Conservation (phyloP, 371 early-diverging fungal genomes). For the Rhizopus sp. region DNA sequence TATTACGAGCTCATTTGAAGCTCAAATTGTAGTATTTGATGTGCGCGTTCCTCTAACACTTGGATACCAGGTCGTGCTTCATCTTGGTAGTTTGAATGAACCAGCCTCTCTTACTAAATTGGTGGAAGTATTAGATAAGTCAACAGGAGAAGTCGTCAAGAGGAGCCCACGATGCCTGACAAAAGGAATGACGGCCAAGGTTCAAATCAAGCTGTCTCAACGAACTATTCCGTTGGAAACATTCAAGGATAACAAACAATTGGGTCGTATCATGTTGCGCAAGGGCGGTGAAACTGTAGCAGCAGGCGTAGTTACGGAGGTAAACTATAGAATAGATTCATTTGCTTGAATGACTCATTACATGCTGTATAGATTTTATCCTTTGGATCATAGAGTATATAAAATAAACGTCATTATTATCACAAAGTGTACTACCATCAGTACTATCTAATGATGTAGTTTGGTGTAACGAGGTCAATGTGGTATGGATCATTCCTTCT, state of each 20-base stretch:
- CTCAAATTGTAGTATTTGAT: constrained; percentile 93
- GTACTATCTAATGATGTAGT: background rate
- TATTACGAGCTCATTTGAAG: constrained; percentile 72
- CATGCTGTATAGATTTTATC: constrained; percentile 40
- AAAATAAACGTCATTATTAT: constrained; percentile 5
- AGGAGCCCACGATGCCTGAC: constrained; percentile 82
- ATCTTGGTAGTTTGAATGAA: constrained; percentile 80
- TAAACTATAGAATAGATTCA: constrained; percentile 19
- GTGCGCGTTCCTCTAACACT: constrained; percentile 85
- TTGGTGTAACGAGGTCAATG: background rate
- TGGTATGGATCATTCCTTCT: background rate
- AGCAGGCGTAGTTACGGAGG: constrained; percentile 82
- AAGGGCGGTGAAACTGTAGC: constrained; percentile 87
- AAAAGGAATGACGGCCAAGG: constrained; percentile 81
- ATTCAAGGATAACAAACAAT: constrained; percentile 80
- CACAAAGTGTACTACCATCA: background rate
- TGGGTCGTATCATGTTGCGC: constrained; percentile 90
- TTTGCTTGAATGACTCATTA: background rate
- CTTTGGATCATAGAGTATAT: constrained; percentile 38
- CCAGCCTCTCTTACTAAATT: constrained; percentile 78
- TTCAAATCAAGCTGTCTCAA: constrained; percentile 72
- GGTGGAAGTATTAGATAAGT: constrained; percentile 73
- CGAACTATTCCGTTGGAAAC: constrained; percentile 84
- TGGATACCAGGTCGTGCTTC: constrained; percentile 86
- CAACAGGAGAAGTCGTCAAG: constrained; percentile 81